Conservation (phyloP, 1,139 yeast species). For the Pichia sp. region DNA sequence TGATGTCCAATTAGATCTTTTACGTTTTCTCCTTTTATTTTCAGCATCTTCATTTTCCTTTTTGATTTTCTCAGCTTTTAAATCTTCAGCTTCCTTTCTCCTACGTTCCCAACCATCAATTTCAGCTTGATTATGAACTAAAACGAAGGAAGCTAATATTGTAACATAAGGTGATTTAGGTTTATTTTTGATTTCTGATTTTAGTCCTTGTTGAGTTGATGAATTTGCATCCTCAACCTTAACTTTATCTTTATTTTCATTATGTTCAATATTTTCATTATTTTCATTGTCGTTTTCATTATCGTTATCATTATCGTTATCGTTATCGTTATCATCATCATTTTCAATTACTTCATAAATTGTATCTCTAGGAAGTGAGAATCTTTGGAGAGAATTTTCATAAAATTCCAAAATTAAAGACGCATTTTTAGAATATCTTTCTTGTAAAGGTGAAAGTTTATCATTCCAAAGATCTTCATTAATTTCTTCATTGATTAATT, state of each 20-base stretch:
- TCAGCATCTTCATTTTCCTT: conserved; percentile 13
- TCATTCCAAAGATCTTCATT: conserved; percentile 33
- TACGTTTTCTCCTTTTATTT: conserved; percentile 22
- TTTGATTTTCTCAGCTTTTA: conserved; percentile 9
- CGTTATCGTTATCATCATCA: conserved; percentile 11
- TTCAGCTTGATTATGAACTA: conserved; percentile 50
- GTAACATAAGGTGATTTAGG: conserved; percentile 31
- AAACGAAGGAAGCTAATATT: conserved; percentile 55
- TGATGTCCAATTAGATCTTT: conserved; percentile 22
- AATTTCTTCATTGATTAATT: conserved; percentile 14
- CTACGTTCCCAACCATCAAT: conserved; percentile 41
- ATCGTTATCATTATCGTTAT: conserved; percentile 7
- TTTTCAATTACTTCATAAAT: conserved; percentile 55
- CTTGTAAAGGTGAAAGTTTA: conserved; percentile 69
- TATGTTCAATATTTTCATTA: conserved; percentile 11
- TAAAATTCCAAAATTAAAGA: conserved; percentile 77
- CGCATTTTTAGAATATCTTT: conserved; percentile 58
- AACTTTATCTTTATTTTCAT: not conserved
- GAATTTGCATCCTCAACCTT: conserved; percentile 16
- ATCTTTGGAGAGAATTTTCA: conserved; percentile 73
- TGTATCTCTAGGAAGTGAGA: conserved; percentile 65
- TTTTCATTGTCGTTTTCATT: conserved; percentile 14
- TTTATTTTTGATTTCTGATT: conserved; percentile 5
- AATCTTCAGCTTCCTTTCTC: conserved; percentile 19
- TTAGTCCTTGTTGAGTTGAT: conserved; percentile 16